Evolutionary conservation across 495 filamentous ascomycete genomes (phyloP).

Genomic region (Tuber borchii): DNA sequence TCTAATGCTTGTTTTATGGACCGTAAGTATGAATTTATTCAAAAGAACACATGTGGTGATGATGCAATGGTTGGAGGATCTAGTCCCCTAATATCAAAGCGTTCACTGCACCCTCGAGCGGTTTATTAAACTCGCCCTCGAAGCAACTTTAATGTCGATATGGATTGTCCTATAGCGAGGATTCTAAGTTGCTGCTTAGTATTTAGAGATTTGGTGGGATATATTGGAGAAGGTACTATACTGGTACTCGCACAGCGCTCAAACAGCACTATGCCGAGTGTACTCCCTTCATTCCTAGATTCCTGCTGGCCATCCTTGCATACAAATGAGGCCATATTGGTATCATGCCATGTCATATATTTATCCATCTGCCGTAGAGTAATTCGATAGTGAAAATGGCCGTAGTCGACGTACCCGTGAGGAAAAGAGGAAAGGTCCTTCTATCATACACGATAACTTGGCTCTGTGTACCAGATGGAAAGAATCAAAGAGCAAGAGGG

Average conservation of each 20-base stretch:
- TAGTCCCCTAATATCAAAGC: background rate
- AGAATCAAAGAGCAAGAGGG: background rate
- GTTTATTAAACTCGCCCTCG: background rate
- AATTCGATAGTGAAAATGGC: background rate
- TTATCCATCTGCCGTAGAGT: background rate
- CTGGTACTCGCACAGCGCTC: no score
- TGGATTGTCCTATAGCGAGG: background rate
- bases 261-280: constrained; percentile 16
- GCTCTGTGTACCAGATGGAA: no score
- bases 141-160: background rate
- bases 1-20: background rate
- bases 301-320: background rate
- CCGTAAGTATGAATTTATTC: background rate
- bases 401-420: background rate
- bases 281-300: constrained; percentile 22
- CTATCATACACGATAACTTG: background rate
- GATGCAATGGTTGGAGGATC: background rate
- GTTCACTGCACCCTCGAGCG: background rate
- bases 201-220: background rate
- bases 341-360: background rate
- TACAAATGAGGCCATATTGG: background rate
- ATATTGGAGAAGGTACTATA: background rate
- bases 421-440: background rate
- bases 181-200: background rate
- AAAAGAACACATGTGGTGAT: background rate